Evolutionary conservation across 139 green algal species (phyloP).

Genomic region (Picochlorum sp.): DNA sequence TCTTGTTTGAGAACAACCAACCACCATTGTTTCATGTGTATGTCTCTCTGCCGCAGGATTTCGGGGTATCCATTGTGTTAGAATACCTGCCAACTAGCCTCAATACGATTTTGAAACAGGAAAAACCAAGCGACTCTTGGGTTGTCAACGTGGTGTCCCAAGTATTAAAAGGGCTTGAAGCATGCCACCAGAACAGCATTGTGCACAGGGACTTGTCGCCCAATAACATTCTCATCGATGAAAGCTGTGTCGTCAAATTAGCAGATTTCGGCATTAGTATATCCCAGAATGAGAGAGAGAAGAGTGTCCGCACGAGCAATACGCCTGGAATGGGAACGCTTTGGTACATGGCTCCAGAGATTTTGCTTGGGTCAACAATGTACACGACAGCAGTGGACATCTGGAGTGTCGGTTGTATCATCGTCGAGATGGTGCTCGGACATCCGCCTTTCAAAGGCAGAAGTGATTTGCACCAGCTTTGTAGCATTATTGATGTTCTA

Average conservation of each 20-base stretch:
- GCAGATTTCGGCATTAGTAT: slow-evolving; percentile 94
- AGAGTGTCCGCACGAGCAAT: slow-evolving; percentile 18
- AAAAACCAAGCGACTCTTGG: neutral
- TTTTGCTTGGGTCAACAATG: slow-evolving; percentile 69
- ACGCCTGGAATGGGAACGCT: slow-evolving; percentile 91
- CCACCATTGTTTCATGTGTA: no score
- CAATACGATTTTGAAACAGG: no score
- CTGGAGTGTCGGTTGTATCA: slow-evolving; percentile 83
- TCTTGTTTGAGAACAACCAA: no score
- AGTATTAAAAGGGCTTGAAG: slow-evolving; percentile 18
- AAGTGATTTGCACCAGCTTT: slow-evolving; percentile 87
- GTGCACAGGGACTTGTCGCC: slow-evolving; percentile 83
- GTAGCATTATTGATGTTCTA: slow-evolving; percentile 58
- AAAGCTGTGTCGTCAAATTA: slow-evolving; percentile 67
- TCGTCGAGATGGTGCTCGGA: slow-evolving; percentile 78
- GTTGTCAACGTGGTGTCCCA: neutral
- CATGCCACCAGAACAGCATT: slow-evolving; percentile 18
- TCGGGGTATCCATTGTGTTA: slow-evolving; percentile 11
- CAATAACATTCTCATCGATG: slow-evolving; percentile 82
- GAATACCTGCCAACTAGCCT: slow-evolving; percentile 21
- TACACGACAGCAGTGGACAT: slow-evolving; percentile 81
- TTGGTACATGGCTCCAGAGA: slow-evolving; percentile 89
- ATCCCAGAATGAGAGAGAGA: slow-evolving; percentile 15
- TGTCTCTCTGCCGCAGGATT: no score
- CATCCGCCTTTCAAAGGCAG: slow-evolving; percentile 81